phyloP scores from a whole-genome alignment of 2,329 filamentous ascomycete genomes.

The Capronia epimyces region DNA sequence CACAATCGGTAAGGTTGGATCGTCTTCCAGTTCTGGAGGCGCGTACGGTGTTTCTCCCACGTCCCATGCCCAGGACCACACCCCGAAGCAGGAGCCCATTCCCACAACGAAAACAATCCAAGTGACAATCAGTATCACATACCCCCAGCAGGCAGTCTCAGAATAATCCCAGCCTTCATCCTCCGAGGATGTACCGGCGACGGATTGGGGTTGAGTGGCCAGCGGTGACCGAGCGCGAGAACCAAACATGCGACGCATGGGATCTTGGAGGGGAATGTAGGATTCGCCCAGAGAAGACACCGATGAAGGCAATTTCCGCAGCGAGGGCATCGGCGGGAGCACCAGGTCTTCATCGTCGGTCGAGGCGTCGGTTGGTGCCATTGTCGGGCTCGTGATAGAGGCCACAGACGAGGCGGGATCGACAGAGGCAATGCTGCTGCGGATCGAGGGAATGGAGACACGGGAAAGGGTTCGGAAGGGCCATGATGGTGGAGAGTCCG shows the following conservation, averaged over 20 bases:
- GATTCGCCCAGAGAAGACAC: conserved; percentile 52
- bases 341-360: conserved; percentile 76
- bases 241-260: conserved; percentile 31
- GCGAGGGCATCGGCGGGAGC: conserved; percentile 48
- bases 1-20: conserved; percentile 87
- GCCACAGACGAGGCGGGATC: conserved; percentile 34
- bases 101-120: conserved; percentile 96
- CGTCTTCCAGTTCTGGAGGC: conserved; percentile 89
- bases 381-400: conserved; percentile 48
- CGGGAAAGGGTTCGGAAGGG: conserved; percentile 25
- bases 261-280: conserved; percentile 50
- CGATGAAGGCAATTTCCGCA: conserved; percentile 31
- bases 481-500: conserved; percentile 28
- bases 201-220: conserved; percentile 37
- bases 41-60: conserved; percentile 94
- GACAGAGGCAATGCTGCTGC: conserved; percentile 34
- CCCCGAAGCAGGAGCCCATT: conserved; percentile 89
- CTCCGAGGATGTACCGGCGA: conserved; percentile 22
- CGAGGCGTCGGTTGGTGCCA: conserved; percentile 62
- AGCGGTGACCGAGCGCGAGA: conserved; percentile 37
- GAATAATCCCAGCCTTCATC: conserved; percentile 75
- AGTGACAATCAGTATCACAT: conserved; percentile 82
- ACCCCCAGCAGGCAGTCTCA: conserved; percentile 97
- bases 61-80: conserved; percentile 97
- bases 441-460: conserved; percentile 29